Evolutionary conservation across 2,329 filamentous ascomycete species (phyloP).

Genomic region (Alternaria angustiovoidea): DNA sequence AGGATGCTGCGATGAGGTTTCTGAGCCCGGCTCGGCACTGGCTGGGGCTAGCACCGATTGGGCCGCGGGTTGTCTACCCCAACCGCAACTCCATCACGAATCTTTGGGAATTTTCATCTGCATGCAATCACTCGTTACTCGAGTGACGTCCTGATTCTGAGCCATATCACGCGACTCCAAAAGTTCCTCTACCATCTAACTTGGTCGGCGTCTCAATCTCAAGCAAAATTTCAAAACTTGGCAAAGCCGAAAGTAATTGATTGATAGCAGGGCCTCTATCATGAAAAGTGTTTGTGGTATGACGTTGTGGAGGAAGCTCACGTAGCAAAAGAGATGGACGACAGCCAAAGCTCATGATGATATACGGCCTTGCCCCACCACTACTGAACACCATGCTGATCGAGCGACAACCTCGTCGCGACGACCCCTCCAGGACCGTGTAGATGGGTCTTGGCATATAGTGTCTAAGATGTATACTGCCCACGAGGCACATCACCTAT

Average conservation of each 20-base stretch:
- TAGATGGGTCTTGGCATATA: neutral
- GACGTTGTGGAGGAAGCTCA: neutral
- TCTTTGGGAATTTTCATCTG: neutral
- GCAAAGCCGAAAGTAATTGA: neutral
- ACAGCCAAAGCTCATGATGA: neutral
- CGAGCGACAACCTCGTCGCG: neutral
- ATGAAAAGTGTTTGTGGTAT: neutral
- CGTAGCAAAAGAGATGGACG: neutral
- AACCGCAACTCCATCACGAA: neutral
- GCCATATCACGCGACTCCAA: neutral
- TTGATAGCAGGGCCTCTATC: neutral
- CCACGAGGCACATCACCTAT: too few species aligned
- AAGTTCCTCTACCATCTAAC: neutral
- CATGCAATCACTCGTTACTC: rapidly evolving
- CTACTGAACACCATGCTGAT: neutral
- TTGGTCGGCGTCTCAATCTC: neutral
- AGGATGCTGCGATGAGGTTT: constrained; percentile 36
- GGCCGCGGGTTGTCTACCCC: neutral
- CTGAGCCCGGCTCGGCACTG: constrained; percentile 32
- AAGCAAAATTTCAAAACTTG: neutral
- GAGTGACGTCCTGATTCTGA: neutral
- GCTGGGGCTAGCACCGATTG: constrained; percentile 22
- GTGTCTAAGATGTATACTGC: neutral
- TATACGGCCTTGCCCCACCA: neutral
- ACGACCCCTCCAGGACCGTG: neutral